phyloP scores from a whole-genome alignment of 176 grass and related monocot genomes.

The Oryza nivara region DNA sequence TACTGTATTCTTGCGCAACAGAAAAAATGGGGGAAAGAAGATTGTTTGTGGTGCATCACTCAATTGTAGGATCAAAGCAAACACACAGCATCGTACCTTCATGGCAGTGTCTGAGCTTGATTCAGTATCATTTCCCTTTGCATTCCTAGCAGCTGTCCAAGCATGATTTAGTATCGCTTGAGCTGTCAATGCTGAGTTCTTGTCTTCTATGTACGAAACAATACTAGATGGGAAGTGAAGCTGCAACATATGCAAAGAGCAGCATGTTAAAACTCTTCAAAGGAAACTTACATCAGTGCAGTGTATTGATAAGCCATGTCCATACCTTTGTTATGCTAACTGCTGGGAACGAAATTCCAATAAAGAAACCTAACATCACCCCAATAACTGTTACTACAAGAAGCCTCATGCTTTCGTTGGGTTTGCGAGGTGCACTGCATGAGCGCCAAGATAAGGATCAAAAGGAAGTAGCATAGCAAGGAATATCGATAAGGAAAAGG shows the following conservation, averaged over 20 bases:
- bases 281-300: background rate
- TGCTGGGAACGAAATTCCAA: constrained; percentile 75
- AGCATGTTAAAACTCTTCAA: background rate
- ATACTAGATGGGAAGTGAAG: constrained; percentile 78
- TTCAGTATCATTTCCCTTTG: constrained; percentile 48
- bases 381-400: constrained; percentile 60
- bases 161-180: constrained; percentile 77
- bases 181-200: constrained; percentile 67
- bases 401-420: constrained; percentile 69
- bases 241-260: constrained; percentile 48
- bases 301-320: background rate
- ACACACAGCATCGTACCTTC: constrained; percentile 34
- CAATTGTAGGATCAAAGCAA: background rate
- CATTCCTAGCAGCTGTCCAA: constrained; percentile 53
- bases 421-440: constrained; percentile 56
- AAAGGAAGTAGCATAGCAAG: background rate
- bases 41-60: background rate
- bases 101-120: constrained; percentile 52
- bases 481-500: background rate
- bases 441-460: background rate
- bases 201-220: constrained; percentile 67
- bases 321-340: constrained; percentile 70
- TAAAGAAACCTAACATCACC: constrained; percentile 67
- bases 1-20: background rate
- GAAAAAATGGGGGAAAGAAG: background rate